Conservation (phyloP, 768 basidiomycete species). For the Sarcomyxa edulis region DNA sequence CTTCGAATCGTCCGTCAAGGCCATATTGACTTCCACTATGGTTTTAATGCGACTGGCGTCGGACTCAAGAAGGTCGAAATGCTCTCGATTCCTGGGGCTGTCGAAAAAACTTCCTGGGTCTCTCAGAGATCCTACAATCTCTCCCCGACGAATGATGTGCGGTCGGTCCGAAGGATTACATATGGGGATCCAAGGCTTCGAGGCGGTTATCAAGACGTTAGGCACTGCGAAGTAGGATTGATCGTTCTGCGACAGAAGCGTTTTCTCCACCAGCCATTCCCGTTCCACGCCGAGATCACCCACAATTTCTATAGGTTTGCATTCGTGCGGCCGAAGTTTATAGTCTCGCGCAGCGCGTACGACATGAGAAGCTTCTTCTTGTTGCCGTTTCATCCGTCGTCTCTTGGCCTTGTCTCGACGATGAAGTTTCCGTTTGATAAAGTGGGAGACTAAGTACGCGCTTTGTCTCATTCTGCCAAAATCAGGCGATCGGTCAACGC, state of each 20-base stretch:
- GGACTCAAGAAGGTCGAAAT: background rate
- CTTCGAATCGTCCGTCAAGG: too few relatives aligned
- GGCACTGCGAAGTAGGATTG: constrained; percentile 10
- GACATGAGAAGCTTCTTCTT: background rate
- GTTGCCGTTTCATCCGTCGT: too few relatives aligned
- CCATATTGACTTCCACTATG: too few relatives aligned
- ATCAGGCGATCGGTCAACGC: too few relatives aligned
- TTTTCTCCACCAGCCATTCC: constrained; percentile 14
- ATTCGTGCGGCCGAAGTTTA: too few relatives aligned
- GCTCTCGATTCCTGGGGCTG: constrained; percentile 2
- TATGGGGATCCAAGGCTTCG: constrained; percentile 9
- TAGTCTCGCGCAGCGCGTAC: background rate
- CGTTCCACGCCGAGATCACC: constrained; percentile 2
- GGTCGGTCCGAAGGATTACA: constrained; percentile 11
- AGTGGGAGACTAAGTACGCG: too few relatives aligned
- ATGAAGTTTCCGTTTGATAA: too few relatives aligned
- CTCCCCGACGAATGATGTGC: constrained; percentile 7
- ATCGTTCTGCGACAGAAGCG: constrained; percentile 10
- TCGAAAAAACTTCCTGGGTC: constrained; percentile 7
- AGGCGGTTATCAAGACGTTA: constrained; percentile 9
- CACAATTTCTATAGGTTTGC: background rate
- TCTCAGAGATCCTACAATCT: constrained; percentile 8
- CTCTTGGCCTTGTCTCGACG: too few relatives aligned
- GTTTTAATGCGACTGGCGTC: constrained; percentile 7
- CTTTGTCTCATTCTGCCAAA: too few relatives aligned